A percentile compares a stretch with the other conserved stretches of the same genome.
These are phyloP conservation scores for Monosporascus sp. DNA, from an alignment of 2,329 filamentous ascomycete species.

Conservation along the genomic window DNA sequence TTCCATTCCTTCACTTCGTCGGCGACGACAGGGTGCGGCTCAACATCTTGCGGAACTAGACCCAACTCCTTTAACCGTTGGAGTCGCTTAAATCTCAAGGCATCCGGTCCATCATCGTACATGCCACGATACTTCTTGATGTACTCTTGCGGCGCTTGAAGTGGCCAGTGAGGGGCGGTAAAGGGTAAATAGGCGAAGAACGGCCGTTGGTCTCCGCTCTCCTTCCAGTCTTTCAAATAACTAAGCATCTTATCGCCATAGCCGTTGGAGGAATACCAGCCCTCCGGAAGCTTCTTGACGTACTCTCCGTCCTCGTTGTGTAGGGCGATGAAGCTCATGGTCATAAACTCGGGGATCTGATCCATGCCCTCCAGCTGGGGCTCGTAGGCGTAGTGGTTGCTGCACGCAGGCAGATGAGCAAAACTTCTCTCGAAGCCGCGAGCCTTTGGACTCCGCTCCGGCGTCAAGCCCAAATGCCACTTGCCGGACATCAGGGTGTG, in stretches of 20 bases:
- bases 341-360: slow-evolving; percentile 33
- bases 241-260: slow-evolving; percentile 48
- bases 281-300: slow-evolving; percentile 39
- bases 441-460: slow-evolving; percentile 48
- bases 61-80: slow-evolving; percentile 52
- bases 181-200: slow-evolving; percentile 60
- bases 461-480: slow-evolving; percentile 57
- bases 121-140: slow-evolving; percentile 52
- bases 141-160: slow-evolving; percentile 52
- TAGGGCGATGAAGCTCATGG: slow-evolving; percentile 33
- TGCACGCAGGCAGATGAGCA: slow-evolving; percentile 55
- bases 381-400: slow-evolving; percentile 50
- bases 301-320: slow-evolving; percentile 33
- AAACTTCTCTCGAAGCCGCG: slow-evolving; percentile 56
- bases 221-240: slow-evolving; percentile 44
- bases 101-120: slow-evolving; percentile 57
- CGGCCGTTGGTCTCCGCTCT: slow-evolving; percentile 29
- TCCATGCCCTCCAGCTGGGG: slow-evolving; percentile 34
- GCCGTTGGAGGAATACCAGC: slow-evolving; percentile 48
- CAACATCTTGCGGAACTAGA: slow-evolving; percentile 45
- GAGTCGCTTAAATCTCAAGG: slow-evolving; percentile 46
- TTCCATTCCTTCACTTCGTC: slow-evolving; percentile 44
- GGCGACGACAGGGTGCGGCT: slow-evolving; percentile 44
- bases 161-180: slow-evolving; percentile 58
- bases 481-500: slow-evolving; percentile 57